Percentiles rank a stretch among this genome's conserved stretches.
Evolutionary conservation across 2,329 filamentous ascomycete genomes (phyloP).

Genomic region (Botrytis elliptica): DNA sequence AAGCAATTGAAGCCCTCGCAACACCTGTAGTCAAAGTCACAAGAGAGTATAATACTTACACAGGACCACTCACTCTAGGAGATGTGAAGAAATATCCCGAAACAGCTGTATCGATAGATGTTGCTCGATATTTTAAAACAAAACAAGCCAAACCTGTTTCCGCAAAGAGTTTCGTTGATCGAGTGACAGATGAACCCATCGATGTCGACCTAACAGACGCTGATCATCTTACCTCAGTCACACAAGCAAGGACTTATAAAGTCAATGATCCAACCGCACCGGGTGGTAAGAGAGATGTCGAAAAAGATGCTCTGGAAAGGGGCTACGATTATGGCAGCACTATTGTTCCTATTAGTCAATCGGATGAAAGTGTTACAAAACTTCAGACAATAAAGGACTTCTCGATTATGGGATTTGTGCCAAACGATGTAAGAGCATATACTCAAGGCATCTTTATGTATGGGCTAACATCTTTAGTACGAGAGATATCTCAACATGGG

Average conservation of each 20-base stretch:
- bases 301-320: slow-evolving; percentile 81
- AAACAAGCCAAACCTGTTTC: slow-evolving; percentile 71
- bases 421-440: slow-evolving; percentile 41
- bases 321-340: slow-evolving; percentile 93
- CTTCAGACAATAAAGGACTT: slow-evolving; percentile 74
- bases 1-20: slow-evolving; percentile 78
- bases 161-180: slow-evolving; percentile 72
- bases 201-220: slow-evolving; percentile 46
- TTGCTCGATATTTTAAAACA: slow-evolving; percentile 88
- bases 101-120: slow-evolving; percentile 74
- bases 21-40: slow-evolving; percentile 73
- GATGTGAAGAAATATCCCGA: slow-evolving; percentile 66
- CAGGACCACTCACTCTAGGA: slow-evolving; percentile 76
- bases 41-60: slow-evolving; percentile 76
- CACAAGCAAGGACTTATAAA: slow-evolving; percentile 74
- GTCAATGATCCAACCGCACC: slow-evolving; percentile 72
- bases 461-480: slow-evolving; percentile 52
- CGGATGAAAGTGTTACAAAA: slow-evolving; percentile 85
- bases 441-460: background rate
- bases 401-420: slow-evolving; percentile 84
- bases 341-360: slow-evolving; percentile 82
- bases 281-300: slow-evolving; percentile 78
- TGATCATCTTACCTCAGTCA: slow-evolving; percentile 64
- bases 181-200: slow-evolving; percentile 40
- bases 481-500: slow-evolving; percentile 85